These are phyloP conservation scores for Penicillium frequentans DNA, from an alignment of 2,329 filamentous ascomycete genomes.

Conservation along the genomic window DNA sequence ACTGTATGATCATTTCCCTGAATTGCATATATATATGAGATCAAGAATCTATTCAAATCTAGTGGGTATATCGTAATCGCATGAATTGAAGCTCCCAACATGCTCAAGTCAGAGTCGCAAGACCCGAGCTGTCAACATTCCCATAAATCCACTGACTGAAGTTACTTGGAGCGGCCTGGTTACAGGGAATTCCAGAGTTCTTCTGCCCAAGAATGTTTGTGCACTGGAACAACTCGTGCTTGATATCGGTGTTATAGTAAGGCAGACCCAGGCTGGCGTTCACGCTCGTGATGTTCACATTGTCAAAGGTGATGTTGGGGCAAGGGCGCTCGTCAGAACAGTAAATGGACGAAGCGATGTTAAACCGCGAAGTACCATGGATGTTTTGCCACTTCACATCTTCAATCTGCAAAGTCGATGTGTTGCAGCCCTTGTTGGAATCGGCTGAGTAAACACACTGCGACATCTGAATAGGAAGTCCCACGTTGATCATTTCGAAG, in stretches of 20 bases:
- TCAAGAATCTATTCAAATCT: neutral
- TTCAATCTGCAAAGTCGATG: constrained; percentile 44
- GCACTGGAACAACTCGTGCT: constrained; percentile 44
- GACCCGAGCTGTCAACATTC: constrained; percentile 1
- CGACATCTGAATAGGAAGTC: constrained; percentile 26
- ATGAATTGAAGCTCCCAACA: neutral
- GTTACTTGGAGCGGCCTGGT: constrained; percentile 27
- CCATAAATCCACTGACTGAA: constrained; percentile 14
- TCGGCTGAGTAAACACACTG: constrained; percentile 30
- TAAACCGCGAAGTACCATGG: constrained; percentile 51
- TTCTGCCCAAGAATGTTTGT: constrained; percentile 38
- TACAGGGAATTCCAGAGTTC: constrained; percentile 26
- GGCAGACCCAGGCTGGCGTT: constrained; percentile 33
- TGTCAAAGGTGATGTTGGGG: constrained; percentile 46
- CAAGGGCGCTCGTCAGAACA: constrained; percentile 47
- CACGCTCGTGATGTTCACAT: constrained; percentile 47
- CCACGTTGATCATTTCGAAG: constrained; percentile 23
- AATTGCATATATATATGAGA: neutral
- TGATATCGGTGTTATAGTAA: constrained; percentile 22
- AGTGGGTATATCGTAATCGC: neutral
- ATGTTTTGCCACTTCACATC: constrained; percentile 54
- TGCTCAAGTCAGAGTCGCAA: neutral
- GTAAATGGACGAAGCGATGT: constrained; percentile 51
- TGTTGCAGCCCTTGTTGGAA: constrained; percentile 34
- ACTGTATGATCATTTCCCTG: too few species aligned